phyloP scores from a whole-genome alignment of 768 basidiomycete species.

The Cystobasidium tubakii region DNA sequence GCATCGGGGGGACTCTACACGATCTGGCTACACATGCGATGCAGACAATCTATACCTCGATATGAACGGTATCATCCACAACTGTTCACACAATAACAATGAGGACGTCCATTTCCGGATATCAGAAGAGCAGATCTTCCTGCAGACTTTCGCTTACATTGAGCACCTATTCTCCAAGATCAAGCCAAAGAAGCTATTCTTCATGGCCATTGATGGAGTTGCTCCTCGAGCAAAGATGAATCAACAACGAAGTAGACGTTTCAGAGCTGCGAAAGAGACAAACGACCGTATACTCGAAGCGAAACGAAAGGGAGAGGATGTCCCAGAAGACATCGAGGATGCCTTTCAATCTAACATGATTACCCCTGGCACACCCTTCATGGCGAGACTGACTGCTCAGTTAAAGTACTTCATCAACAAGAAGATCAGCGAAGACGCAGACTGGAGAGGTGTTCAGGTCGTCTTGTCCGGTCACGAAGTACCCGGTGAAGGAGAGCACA shows the following conservation, averaged over 20 bases:
- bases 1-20: neutral
- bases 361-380: constrained; percentile 96
- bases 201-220: constrained; percentile 97
- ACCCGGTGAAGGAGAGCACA: constrained; percentile 98
- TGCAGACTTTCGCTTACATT: constrained; percentile 92
- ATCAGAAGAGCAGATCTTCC: constrained; percentile 94
- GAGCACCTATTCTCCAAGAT: constrained; percentile 95
- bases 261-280: constrained; percentile 88
- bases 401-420: constrained; percentile 94
- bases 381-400: constrained; percentile 84
- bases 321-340: constrained; percentile 70
- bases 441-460: constrained; percentile 86
- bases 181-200: constrained; percentile 94
- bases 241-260: constrained; percentile 87
- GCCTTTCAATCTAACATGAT: constrained; percentile 99
- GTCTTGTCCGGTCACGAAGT: constrained; percentile 93
- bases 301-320: constrained; percentile 74
- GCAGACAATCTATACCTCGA: constrained; percentile 85
- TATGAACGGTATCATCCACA: constrained; percentile 68
- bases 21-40: neutral
- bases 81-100: constrained; percentile 91
- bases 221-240: constrained; percentile 99
- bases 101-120: constrained; percentile 91
- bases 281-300: constrained; percentile 82
- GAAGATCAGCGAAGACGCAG: constrained; percentile 93